These are phyloP conservation scores for Sugiyamaella castrensis DNA, from an alignment of 1,139 yeast genomes.

Conservation along the genomic window DNA sequence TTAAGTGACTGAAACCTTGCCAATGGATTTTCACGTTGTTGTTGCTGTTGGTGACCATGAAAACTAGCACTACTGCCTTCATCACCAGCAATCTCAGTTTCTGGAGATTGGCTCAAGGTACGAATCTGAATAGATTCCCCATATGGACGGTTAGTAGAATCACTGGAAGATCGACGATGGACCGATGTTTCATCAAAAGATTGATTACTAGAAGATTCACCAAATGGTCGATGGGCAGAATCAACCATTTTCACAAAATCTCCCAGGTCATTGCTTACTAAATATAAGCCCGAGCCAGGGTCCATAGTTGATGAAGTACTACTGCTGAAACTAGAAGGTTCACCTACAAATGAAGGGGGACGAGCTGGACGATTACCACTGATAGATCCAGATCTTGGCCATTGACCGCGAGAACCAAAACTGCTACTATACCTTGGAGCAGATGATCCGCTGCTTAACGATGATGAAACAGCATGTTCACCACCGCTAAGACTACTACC, in stretches of 20 bases:
- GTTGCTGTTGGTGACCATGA: conserved; percentile 1
- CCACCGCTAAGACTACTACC: too few relatives aligned
- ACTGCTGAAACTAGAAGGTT: conserved; percentile 27
- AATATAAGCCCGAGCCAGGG: conserved; percentile 38
- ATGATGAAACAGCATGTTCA: conserved; percentile 27
- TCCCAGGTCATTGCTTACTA: conserved; percentile 65
- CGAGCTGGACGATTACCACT: conserved; percentile 20
- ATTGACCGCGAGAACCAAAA: conserved; percentile 32
- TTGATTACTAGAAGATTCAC: conserved; percentile 6
- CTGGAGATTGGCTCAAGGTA: too few relatives aligned
- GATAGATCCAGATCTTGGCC: conserved; percentile 29
- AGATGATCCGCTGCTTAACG: conserved; percentile 29
- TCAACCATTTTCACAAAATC: conserved; percentile 83
- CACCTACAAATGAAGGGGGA: conserved; percentile 26
- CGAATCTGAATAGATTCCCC: too few relatives aligned
- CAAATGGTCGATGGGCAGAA: conserved; percentile 34
- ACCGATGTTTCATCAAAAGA: too few relatives aligned
- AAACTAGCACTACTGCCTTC: not conserved
- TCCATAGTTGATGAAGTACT: conserved; percentile 30
- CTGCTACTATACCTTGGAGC: conserved; percentile 34
- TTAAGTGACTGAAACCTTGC: conserved; percentile 48
- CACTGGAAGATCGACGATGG: not conserved
- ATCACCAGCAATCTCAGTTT: too few relatives aligned
- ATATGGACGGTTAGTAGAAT: too few relatives aligned
- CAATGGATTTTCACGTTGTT: conserved; percentile 33